A percentile compares a stretch with the other conserved stretches of the same genome.
Evolutionary conservation across 768 basidiomycete genomes (phyloP).

Genomic region (Cystobasidium onofrii): DNA sequence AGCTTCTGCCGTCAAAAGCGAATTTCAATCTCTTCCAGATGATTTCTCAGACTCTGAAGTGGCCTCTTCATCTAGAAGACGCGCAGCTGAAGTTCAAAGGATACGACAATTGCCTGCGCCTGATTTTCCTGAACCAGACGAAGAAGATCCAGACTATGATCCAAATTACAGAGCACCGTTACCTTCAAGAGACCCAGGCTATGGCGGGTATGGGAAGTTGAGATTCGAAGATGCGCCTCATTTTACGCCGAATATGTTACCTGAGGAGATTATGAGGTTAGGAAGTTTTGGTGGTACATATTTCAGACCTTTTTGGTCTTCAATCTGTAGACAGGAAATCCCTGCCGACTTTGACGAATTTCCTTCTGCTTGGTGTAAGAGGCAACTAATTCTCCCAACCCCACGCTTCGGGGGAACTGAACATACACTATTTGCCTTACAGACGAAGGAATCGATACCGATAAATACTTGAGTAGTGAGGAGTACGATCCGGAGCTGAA

Average conservation of each 20-base stretch:
- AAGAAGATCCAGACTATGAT: constrained; percentile 15
- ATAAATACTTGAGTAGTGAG: constrained; percentile 12
- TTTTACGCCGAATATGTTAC: constrained; percentile 22
- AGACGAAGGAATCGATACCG: constrained; percentile 8
- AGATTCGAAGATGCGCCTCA: constrained; percentile 25
- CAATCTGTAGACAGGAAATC: not conserved
- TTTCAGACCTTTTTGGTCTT: constrained; percentile 13
- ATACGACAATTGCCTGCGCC: constrained; percentile 10
- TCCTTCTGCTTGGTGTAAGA: constrained; percentile 18
- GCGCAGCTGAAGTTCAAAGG: not conserved
- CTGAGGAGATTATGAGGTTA: constrained; percentile 14
- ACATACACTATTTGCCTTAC: not conserved
- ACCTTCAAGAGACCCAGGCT: constrained; percentile 3
- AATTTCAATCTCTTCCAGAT: constrained; percentile 17
- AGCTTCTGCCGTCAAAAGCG: not conserved
- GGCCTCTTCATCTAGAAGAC: not conserved
- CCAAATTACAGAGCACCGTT: constrained; percentile 25
- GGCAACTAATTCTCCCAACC: not conserved
- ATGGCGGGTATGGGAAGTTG: constrained; percentile 14
- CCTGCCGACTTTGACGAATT: constrained; percentile 8
- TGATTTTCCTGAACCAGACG: not conserved
- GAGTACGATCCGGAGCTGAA: constrained; percentile 34
- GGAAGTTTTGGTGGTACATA: constrained; percentile 26
- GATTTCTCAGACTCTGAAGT: constrained; percentile 19
- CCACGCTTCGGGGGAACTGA: not conserved